These are phyloP conservation scores for Phoma sp. DNA, from an alignment of 2,329 filamentous ascomycete genomes.

Conservation along the genomic window DNA sequence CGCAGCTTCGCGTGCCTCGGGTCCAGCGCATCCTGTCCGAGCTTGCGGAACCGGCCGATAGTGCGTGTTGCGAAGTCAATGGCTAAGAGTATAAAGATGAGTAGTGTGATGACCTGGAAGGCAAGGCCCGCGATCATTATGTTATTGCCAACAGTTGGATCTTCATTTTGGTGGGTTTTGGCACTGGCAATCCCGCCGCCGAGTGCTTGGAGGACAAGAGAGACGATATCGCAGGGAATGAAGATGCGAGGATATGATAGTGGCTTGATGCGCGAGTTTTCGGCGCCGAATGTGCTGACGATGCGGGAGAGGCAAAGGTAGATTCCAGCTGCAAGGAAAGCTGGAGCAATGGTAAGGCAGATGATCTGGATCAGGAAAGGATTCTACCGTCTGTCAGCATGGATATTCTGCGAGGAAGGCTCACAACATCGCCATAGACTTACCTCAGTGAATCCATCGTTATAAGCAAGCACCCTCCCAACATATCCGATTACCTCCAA, in stretches of 20 bases:
- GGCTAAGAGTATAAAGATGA: conserved; percentile 52
- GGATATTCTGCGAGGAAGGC: too few relatives aligned
- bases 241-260: conserved; percentile 59
- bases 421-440: not conserved
- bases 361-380: conserved; percentile 73
- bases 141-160: conserved; percentile 50
- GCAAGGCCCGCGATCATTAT: conserved; percentile 57
- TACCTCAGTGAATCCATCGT: conserved; percentile 63
- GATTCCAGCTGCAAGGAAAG: conserved; percentile 69
- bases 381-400: conserved; percentile 39
- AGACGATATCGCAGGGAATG: conserved; percentile 58
- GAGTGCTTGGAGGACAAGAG: conserved; percentile 54
- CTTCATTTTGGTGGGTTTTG: conserved; percentile 37
- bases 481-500: conserved; percentile 69
- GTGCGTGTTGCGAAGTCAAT: conserved; percentile 51
- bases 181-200: conserved; percentile 54
- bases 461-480: conserved; percentile 64
- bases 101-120: conserved; percentile 55
- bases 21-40: conserved; percentile 37
- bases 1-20: conserved; percentile 35
- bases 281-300: conserved; percentile 49
- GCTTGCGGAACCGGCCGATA: conserved; percentile 22
- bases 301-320: conserved; percentile 66
- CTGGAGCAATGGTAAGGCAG: conserved; percentile 63
- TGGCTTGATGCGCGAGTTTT: conserved; percentile 54